These are phyloP conservation scores for Kockiozyma suomiensis DNA, from an alignment of 805 yeast species.

Conservation along the genomic window DNA sequence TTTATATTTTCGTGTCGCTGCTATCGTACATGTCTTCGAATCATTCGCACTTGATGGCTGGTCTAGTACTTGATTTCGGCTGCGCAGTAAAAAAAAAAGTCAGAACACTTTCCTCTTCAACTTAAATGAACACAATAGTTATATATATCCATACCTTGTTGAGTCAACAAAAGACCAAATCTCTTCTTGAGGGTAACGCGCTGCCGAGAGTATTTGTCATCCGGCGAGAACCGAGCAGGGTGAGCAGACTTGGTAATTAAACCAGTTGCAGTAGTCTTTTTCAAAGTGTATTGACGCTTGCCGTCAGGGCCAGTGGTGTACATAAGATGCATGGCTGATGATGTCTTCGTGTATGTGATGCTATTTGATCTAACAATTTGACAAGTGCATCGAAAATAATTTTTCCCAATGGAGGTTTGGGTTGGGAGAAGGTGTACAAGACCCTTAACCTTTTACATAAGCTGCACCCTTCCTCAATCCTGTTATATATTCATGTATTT, in stretches of 20 bases:
- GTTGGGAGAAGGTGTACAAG: neutral
- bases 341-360: neutral
- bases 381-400: neutral
- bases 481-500: no score
- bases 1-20: neutral
- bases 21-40: slow-evolving; percentile 10
- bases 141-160: slow-evolving; percentile 46
- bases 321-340: slow-evolving; percentile 93
- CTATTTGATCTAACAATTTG: no score
- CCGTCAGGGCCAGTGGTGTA: slow-evolving; percentile 94
- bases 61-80: slow-evolving; percentile 21
- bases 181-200: slow-evolving; percentile 98
- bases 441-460: neutral
- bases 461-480: neutral
- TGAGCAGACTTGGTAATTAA: slow-evolving; percentile 98
- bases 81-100: neutral
- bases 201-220: slow-evolving; percentile 98
- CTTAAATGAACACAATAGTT: neutral
- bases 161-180: slow-evolving; percentile 84
- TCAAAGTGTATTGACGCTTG: slow-evolving; percentile 89
- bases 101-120: neutral
- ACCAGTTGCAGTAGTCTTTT: slow-evolving; percentile 78
- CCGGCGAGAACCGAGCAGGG: slow-evolving; percentile 99
- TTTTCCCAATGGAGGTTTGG: slow-evolving; percentile 3
- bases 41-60: neutral